These are phyloP conservation scores for Russula dissimulans DNA, from an alignment of 768 basidiomycete genomes.

Conservation along the genomic window DNA sequence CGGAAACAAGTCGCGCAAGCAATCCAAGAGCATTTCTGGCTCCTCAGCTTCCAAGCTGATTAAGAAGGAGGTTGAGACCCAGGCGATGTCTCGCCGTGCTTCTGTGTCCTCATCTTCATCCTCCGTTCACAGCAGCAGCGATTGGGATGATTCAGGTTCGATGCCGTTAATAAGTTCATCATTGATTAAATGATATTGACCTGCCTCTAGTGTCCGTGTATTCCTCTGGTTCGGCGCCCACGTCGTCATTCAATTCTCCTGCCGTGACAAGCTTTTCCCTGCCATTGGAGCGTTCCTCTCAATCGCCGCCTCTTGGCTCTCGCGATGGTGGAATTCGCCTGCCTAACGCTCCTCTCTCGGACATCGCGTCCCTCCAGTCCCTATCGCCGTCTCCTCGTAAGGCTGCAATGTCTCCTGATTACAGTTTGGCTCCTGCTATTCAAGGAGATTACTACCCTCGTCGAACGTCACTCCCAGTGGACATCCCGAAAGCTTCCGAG, in stretches of 20 bases:
- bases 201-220: slow-evolving; percentile 33
- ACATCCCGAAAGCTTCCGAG: slow-evolving; percentile 10
- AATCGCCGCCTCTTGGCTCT: slow-evolving; percentile 27
- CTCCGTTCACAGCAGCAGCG: slow-evolving; percentile 53
- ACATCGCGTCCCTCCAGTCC: slow-evolving; percentile 46
- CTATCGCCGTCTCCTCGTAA: slow-evolving; percentile 25
- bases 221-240: slow-evolving; percentile 43
- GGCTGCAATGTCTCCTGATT: slow-evolving; percentile 23
- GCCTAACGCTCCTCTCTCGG: slow-evolving; percentile 62
- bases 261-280: slow-evolving; percentile 50
- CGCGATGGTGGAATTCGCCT: slow-evolving; percentile 58
- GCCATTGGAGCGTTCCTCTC: slow-evolving; percentile 38
- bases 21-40: slow-evolving; percentile 31
- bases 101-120: slow-evolving; percentile 55
- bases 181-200: slow-evolving; percentile 10
- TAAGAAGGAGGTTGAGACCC: slow-evolving; percentile 48
- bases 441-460: slow-evolving; percentile 24
- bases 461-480: slow-evolving; percentile 22
- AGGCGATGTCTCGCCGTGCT: slow-evolving; percentile 40
- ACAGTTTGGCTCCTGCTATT: background rate
- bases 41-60: slow-evolving; percentile 30
- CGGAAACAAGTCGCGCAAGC: slow-evolving; percentile 75
- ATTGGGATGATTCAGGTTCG: slow-evolving; percentile 74
- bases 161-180: slow-evolving; percentile 24
- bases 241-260: slow-evolving; percentile 63